A percentile compares a stretch with the other conserved stretches of the same genome.
Evolutionary conservation across 345 rosid genomes (phyloP).

Genomic region (Nephelium lappaceum): DNA sequence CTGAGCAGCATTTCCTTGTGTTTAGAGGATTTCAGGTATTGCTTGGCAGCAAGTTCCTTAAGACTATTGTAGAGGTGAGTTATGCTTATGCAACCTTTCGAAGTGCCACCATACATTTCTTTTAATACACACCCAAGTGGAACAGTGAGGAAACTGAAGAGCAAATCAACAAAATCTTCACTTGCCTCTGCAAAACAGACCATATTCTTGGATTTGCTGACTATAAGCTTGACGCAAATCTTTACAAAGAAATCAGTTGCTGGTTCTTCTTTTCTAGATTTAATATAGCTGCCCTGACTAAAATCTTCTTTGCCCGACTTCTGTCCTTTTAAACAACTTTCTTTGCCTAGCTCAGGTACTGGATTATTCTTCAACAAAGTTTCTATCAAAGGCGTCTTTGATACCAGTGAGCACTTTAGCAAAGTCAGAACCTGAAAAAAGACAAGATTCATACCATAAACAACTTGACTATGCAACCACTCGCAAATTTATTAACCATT

Average conservation of each 20-base stretch:
- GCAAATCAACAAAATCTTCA: not conserved
- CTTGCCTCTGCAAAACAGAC: slow-evolving; percentile 30
- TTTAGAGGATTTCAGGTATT: slow-evolving; percentile 16
- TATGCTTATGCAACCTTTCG: slow-evolving; percentile 20
- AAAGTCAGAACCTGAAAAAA: slow-evolving; percentile 26
- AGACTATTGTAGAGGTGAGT: slow-evolving; percentile 18
- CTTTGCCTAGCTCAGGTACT: not conserved
- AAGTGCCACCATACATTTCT: slow-evolving; percentile 3
- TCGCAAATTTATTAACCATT: too few relatives aligned
- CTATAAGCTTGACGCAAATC: slow-evolving; percentile 16
- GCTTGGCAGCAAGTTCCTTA: slow-evolving; percentile 8
- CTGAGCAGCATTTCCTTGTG: slow-evolving; percentile 10
- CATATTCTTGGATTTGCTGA: slow-evolving; percentile 30
- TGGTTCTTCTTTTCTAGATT: not conserved
- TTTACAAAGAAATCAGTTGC: slow-evolving; percentile 3
- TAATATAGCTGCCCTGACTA: not conserved
- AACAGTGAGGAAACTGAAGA: slow-evolving; percentile 37
- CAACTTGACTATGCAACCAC: too few relatives aligned
- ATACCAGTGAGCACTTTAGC: slow-evolving; percentile 22
- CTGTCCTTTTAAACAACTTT: too few relatives aligned
- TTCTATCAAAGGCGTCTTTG: slow-evolving; percentile 26
- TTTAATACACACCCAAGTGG: slow-evolving; percentile 30
- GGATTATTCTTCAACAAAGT: slow-evolving; percentile 15
- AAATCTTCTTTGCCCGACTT: not conserved
- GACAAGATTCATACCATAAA: not conserved